Base-by-base conservation (phyloP, 768 basidiomycete species). In the Cyathus striatus region DNA sequence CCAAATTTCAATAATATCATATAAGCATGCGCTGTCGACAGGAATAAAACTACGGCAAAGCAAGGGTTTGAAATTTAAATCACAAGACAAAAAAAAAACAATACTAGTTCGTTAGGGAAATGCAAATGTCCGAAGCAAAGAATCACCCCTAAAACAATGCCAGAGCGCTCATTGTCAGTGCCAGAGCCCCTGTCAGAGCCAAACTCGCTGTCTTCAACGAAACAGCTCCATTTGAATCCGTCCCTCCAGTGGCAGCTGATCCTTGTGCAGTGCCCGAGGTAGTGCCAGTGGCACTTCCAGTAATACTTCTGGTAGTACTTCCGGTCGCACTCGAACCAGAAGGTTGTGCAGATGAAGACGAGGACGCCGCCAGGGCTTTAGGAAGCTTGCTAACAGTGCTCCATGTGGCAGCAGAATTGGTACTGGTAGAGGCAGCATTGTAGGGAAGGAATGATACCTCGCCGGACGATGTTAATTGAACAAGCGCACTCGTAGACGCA, bases 381-480 rank as follows among this genome's bases (percentile, higher is more conserved):
- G 72, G 68, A 22, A 85, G 64, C 38, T 61, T 58, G 27, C 56
- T 53, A 9, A 85, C 68, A 9, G 55, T 44, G 22, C 62, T 63
- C 81, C 82, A 86, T 22, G 67, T 50, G 3, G 76, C 72, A 20
- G 54, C 53, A 3, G 69, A 52, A 57, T 78, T 78, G 20, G 68
- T 58, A 17, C 55, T 54, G 6, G 62, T 55, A 44, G 71, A 62
- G n/a, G 64, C 68, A 38, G 72, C 61, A 46, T 59, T 70, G 64
- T 76, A 85, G 1, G 79, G 72, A 25, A 88, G 61, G 67, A 70
- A 88, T 10, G 70, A 76, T 16, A 89, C 68, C 1, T 66, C 62
- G 37, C 85, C 85, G 2, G 65, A 65, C 20, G 75, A 77, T 32
- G 80, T 70, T 21, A 90, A 75, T 58, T 90, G 87, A 13, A 90